phyloP scores from a whole-genome alignment of 192 early-diverging fungal species.

The Podila verticillata region DNA sequence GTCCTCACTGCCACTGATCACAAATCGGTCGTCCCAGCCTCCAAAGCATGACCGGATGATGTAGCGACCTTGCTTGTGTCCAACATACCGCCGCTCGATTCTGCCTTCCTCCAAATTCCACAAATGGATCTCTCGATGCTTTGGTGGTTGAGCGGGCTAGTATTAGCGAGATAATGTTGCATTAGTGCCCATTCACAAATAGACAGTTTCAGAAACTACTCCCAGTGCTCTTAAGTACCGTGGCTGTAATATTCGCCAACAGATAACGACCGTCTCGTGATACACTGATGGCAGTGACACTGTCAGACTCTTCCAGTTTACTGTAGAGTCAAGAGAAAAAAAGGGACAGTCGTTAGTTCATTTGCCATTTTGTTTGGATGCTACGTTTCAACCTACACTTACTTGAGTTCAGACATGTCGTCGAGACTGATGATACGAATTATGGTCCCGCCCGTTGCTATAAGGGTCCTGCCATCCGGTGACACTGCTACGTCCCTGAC shows the following conservation, averaged over 20 bases:
- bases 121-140: constrained; percentile 82
- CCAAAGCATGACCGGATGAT: constrained; percentile 95
- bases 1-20: constrained; percentile 95
- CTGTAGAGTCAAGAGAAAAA: constrained; percentile 1
- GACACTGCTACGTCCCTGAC: constrained; percentile 69
- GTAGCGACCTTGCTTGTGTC: constrained; percentile 86
- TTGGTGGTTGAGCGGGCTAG: constrained; percentile 69
- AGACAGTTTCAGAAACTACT: not conserved
- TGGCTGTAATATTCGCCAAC: constrained; percentile 55
- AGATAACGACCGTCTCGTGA: constrained; percentile 63
- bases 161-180: constrained; percentile 71
- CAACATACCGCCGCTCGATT: constrained; percentile 80
- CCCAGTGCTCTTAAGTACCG: constrained; percentile 37
- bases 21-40: constrained; percentile 82
- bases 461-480: constrained; percentile 67
- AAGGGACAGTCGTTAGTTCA: not conserved
- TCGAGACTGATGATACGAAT: constrained; percentile 42
- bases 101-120: constrained; percentile 81
- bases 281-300: constrained; percentile 50
- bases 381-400: not conserved
- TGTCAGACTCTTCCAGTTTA: constrained; percentile 49
- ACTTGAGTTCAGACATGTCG: constrained; percentile 35
- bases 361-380: not conserved
- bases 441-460: constrained; percentile 46
- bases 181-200: not conserved